Percentiles rank a stretch among this genome's conserved stretches.
These are phyloP conservation scores for Penicillium lividum DNA, from an alignment of 495 filamentous ascomycete genomes.

Conservation along the genomic window DNA sequence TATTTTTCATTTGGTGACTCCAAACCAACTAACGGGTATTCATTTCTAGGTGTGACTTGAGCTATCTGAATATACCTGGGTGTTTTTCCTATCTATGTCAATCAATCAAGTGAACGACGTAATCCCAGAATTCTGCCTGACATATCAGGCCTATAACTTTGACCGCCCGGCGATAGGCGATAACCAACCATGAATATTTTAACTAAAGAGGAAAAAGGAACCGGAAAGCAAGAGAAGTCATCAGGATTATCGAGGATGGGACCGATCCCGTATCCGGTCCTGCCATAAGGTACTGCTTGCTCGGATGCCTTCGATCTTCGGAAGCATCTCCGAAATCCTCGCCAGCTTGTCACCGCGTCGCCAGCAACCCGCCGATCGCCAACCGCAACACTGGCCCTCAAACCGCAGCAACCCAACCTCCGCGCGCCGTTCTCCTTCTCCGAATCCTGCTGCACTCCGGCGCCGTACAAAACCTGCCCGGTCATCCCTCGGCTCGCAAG, in stretches of 20 bases:
- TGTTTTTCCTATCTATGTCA: background rate
- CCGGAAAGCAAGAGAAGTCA: slow-evolving; percentile 17
- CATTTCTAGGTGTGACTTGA: background rate
- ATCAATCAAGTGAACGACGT: background rate
- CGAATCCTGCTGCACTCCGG: background rate
- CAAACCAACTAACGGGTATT: slow-evolving; percentile 10
- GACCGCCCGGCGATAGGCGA: slow-evolving; percentile 32
- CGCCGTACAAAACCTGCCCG: background rate
- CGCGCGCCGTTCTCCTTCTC: slow-evolving; percentile 10
- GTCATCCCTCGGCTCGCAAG: background rate
- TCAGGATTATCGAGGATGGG: slow-evolving; percentile 9
- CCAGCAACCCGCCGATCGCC: slow-evolving; percentile 20
- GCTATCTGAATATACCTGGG: background rate
- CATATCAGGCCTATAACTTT: slow-evolving; percentile 7
- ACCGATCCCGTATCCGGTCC: slow-evolving; percentile 16
- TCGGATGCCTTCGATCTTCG: slow-evolving; percentile 24
- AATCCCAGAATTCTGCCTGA: slow-evolving; percentile 7
- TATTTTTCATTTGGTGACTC: slow-evolving; percentile 12
- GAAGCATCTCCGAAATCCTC: slow-evolving; percentile 17
- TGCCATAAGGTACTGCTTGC: slow-evolving; percentile 8
- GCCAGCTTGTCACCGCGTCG: slow-evolving; percentile 23
- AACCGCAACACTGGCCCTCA: slow-evolving; percentile 9
- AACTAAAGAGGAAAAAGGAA: slow-evolving; percentile 7
- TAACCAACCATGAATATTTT: slow-evolving; percentile 12
- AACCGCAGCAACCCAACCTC: slow-evolving; percentile 9